Evolutionary conservation across 1,284 basidiomycete genomes (phyloP).

Genomic region (Tilletia setariae): DNA sequence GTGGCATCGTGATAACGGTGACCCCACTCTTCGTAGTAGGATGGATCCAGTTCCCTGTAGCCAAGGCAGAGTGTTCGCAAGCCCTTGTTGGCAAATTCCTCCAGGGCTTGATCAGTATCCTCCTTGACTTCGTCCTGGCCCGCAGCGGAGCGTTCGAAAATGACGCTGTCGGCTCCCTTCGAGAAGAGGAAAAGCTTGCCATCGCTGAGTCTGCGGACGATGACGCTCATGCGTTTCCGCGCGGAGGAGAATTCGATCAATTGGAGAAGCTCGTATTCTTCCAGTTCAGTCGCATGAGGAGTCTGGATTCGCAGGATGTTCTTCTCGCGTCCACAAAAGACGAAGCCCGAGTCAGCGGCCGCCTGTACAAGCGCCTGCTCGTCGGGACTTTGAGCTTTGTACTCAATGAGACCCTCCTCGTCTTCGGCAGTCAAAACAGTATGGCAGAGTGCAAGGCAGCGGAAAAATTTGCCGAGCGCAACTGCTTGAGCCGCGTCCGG

Average conservation of each 20-base stretch:
- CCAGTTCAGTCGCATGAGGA: slow-evolving; percentile 68
- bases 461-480: slow-evolving; percentile 74
- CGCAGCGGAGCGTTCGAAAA: slow-evolving; percentile 58
- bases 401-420: slow-evolving; percentile 66
- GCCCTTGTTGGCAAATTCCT: slow-evolving; percentile 83
- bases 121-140: slow-evolving; percentile 73
- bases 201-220: slow-evolving; percentile 74
- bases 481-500: neutral
- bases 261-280: slow-evolving; percentile 88
- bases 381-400: slow-evolving; percentile 95
- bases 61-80: slow-evolving; percentile 94
- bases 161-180: slow-evolving; percentile 98
- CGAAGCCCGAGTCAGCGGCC: slow-evolving; percentile 85
- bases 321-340: slow-evolving; percentile 82
- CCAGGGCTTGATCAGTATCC: slow-evolving; percentile 63
- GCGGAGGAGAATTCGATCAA: slow-evolving; percentile 99
- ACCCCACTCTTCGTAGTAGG: slow-evolving; percentile 87
- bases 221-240: slow-evolving; percentile 93
- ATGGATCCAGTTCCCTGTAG: slow-evolving; percentile 81
- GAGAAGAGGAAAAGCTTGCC: slow-evolving; percentile 91
- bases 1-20: slow-evolving; percentile 86
- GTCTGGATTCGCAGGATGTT: slow-evolving; percentile 85
- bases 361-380: slow-evolving; percentile 94
- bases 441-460: slow-evolving; percentile 90
- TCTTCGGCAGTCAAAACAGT: slow-evolving; percentile 91